Conservation (phyloP, 345 rosid species). For the Linum lewisii region DNA sequence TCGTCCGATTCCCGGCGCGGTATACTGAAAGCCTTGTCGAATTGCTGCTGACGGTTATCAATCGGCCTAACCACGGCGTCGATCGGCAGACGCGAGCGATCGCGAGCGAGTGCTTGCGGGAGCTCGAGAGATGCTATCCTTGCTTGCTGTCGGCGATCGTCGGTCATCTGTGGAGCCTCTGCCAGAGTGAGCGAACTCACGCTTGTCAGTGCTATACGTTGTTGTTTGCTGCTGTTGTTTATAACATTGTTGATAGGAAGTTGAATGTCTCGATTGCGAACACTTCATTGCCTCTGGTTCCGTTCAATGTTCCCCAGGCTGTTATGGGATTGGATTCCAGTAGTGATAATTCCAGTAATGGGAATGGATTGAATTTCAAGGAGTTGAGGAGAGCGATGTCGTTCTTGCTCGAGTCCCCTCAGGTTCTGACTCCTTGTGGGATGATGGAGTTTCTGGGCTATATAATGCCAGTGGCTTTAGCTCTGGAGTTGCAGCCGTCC, state of each 20-base stretch:
- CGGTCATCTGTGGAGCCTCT: conserved; percentile 80
- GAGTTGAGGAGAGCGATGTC: conserved; percentile 84
- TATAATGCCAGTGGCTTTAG: conserved; percentile 65
- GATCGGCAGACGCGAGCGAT: conserved; percentile 78
- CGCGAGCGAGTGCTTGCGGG: conserved; percentile 83
- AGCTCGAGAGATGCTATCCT: conserved; percentile 65
- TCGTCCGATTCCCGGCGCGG: conserved; percentile 21
- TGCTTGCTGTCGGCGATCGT: conserved; percentile 66
- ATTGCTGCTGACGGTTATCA: conserved; percentile 55
- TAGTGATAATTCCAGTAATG: conserved; percentile 7
- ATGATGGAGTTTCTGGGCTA: conserved; percentile 75
- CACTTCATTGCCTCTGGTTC: conserved; percentile 67
- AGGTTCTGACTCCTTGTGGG: conserved; percentile 67
- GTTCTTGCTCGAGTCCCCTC: conserved; percentile 75
- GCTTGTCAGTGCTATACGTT: conserved; percentile 73
- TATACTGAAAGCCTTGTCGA: conserved; percentile 51
- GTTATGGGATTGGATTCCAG: conserved; percentile 20
- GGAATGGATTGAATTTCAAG: conserved; percentile 66
- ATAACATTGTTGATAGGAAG: conserved; percentile 45
- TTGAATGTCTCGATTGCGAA: conserved; percentile 56
- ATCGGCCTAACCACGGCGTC: conserved; percentile 78
- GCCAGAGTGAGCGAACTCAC: conserved; percentile 86
- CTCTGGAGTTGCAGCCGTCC: conserved; percentile 79
- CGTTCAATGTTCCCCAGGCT: conserved; percentile 60
- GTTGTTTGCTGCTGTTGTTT: conserved; percentile 53